phyloP scores from a whole-genome alignment of 495 filamentous ascomycete genomes.

The Hypoxylon rickii region DNA sequence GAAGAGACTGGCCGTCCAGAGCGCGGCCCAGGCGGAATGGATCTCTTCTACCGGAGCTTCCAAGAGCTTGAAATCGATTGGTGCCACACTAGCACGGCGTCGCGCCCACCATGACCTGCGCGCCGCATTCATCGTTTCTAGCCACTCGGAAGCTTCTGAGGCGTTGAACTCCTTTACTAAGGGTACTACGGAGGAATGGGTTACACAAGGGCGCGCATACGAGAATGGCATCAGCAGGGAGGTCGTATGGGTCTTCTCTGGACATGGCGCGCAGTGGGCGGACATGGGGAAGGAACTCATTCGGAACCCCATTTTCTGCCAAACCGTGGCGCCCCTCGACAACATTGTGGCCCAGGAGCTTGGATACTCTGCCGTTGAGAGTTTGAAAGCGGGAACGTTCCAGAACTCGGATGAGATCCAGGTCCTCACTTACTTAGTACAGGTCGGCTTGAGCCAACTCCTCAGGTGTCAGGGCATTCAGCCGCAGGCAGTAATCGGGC shows the following conservation, averaged over 20 bases:
- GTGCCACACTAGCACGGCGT: background rate
- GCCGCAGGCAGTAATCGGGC: background rate
- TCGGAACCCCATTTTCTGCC: background rate
- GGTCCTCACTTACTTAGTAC: background rate
- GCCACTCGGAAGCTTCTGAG: background rate
- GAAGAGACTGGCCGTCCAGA: background rate
- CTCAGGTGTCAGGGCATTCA: background rate
- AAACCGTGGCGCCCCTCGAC: background rate
- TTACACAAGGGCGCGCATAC: background rate
- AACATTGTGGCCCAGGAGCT: background rate
- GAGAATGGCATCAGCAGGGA: background rate
- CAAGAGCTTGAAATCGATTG: background rate
- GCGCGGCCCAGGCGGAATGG: background rate
- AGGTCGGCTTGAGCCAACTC: background rate
- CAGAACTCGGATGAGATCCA: background rate
- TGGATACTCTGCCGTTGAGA: background rate
- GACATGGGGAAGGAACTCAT: background rate
- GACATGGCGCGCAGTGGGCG: background rate
- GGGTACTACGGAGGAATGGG: background rate
- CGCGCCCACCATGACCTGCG: background rate
- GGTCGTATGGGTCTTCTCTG: background rate
- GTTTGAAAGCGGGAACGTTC: background rate
- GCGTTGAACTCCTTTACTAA: background rate
- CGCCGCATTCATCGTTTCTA: background rate
- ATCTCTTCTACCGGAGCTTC: background rate